Evolutionary conservation across 208 protist species (phyloP).

Genomic region (Trypanosomatidae sp.): DNA sequence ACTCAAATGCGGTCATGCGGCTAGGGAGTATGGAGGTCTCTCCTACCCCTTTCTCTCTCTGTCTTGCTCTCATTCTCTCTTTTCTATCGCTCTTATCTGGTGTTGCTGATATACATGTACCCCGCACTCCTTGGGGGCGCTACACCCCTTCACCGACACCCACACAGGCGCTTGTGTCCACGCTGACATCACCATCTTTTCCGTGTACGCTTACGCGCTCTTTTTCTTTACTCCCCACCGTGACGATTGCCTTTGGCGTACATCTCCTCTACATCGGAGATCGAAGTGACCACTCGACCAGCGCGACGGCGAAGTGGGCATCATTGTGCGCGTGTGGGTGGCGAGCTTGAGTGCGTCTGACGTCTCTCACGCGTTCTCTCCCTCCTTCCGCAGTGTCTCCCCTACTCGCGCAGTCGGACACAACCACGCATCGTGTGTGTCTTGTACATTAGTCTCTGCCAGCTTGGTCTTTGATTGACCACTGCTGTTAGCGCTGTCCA

Average conservation of each 20-base stretch:
- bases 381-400: not conserved
- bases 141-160: not conserved
- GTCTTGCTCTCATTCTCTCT: not conserved
- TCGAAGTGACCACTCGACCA: not conserved
- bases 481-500: not conserved
- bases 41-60: not conserved
- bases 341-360: not conserved
- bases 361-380: not conserved
- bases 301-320: no score
- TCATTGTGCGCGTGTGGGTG: not conserved
- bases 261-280: not conserved
- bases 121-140: not conserved
- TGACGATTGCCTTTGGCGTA: not conserved
- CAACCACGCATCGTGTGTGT: not conserved
- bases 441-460: not conserved
- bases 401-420: not conserved
- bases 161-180: not conserved
- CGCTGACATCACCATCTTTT: not conserved
- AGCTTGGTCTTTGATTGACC: not conserved
- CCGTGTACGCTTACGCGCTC: no score
- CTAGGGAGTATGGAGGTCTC: not conserved
- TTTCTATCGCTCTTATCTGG: not conserved
- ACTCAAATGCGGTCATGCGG: not conserved
- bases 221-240: not conserved
- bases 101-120: not conserved